Conservation (phyloP, 2,329 filamentous ascomycete species). For the Sporothrix globosa region DNA sequence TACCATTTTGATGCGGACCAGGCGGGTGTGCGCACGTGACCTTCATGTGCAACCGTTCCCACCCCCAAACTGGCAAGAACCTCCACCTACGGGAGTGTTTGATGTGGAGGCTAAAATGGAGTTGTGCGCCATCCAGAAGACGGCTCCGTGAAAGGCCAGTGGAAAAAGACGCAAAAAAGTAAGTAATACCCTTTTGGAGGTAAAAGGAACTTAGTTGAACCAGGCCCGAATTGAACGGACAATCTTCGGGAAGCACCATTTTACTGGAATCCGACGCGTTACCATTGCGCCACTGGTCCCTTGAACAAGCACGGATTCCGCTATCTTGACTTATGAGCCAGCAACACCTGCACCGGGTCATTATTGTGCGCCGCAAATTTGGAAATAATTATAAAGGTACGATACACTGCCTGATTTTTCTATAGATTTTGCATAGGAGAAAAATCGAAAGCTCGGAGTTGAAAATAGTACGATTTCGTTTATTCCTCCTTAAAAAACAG, state of each 20-base stretch:
- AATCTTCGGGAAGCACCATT: conserved; percentile 34
- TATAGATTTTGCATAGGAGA: background rate
- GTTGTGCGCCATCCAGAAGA: background rate
- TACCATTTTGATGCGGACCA: background rate
- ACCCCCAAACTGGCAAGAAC: background rate
- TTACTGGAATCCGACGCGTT: conserved; percentile 35
- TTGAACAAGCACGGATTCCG: background rate
- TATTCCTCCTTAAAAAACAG: background rate
- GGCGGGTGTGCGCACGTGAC: background rate
- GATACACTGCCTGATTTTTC: background rate
- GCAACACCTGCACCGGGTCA: background rate
- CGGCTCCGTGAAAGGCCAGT: background rate
- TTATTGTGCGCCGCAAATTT: background rate
- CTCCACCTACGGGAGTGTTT: background rate
- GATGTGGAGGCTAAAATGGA: conserved; percentile 15
- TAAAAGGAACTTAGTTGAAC: conserved; percentile 23
- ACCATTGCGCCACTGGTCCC: conserved; percentile 34
- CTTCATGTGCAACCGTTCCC: background rate
- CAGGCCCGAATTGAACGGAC: conserved; percentile 35
- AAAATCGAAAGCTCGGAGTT: too few species aligned
- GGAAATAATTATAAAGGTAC: background rate
- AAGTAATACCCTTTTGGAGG: background rate
- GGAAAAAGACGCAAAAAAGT: background rate
- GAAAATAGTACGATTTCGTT: too few species aligned
- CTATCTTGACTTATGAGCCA: conserved; percentile 12